Percentiles rank a stretch among this genome's conserved stretches.
phyloP scores from a whole-genome alignment of 306 rosid species.

The Fagus sylvatica region DNA sequence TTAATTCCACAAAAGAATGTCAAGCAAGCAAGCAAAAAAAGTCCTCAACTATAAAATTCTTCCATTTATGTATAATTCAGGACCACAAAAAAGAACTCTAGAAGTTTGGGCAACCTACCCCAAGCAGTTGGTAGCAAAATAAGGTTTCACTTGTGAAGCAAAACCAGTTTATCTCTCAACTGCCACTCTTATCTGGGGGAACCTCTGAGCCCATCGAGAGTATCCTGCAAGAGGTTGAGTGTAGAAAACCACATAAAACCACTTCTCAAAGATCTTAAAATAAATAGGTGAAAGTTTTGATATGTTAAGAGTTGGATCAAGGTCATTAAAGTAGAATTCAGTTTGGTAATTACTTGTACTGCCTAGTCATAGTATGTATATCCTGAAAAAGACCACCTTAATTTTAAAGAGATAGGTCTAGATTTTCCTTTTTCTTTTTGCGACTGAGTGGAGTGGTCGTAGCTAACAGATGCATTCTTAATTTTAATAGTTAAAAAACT shows the following conservation, averaged over 20 bases:
- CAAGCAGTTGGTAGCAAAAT: neutral
- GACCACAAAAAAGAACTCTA: constrained; percentile 3
- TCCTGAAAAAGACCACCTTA: neutral
- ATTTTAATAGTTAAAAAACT: neutral
- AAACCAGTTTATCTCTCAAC: constrained; percentile 25
- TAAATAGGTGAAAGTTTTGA: neutral
- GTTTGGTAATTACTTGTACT: too few relatives aligned
- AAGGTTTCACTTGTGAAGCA: neutral
- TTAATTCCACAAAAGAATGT: neutral
- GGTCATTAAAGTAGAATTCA: neutral
- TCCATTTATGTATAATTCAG: neutral
- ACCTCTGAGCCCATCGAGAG: constrained; percentile 65
- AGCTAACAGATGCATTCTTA: neutral
- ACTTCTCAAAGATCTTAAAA: neutral
- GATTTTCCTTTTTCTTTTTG: neutral
- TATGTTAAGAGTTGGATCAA: neutral
- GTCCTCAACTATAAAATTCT: neutral
- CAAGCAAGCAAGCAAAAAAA: neutral
- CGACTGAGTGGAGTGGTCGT: neutral
- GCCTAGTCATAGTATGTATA: too few relatives aligned
- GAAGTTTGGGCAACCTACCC: neutral
- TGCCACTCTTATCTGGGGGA: constrained; percentile 59
- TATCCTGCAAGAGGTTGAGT: constrained; percentile 50
- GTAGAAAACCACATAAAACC: constrained; percentile 10
- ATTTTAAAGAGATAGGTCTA: neutral